These are phyloP conservation scores for Rhododendron griersonianum DNA, from an alignment of 148 eudicot genomes.

Conservation along the genomic window DNA sequence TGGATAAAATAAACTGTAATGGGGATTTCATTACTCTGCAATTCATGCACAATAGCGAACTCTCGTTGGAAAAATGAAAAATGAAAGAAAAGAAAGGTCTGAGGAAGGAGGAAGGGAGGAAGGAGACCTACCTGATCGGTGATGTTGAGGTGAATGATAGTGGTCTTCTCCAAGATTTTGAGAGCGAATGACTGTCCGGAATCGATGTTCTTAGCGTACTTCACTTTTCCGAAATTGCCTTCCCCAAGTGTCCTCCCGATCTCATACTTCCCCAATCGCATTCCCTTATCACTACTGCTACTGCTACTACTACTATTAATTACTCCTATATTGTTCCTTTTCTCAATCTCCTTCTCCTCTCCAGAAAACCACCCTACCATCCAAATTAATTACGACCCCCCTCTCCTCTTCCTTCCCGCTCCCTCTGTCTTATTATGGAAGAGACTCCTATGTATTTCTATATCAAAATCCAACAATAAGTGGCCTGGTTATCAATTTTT, in stretches of 20 bases:
- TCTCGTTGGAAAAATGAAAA: background rate
- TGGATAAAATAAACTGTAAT: background rate
- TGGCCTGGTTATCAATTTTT: background rate
- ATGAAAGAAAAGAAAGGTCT: background rate
- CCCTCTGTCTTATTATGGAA: too few relatives aligned
- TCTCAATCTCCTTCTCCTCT: slow-evolving; percentile 14
- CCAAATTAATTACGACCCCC: too few relatives aligned
- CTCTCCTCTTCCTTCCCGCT: too few relatives aligned
- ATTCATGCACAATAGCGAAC: background rate
- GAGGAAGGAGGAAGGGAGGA: background rate
- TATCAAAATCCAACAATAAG: too few relatives aligned
- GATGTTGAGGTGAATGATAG: slow-evolving; percentile 61
- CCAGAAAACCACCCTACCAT: background rate
- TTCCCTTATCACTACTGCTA: slow-evolving; percentile 21
- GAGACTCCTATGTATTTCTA: too few relatives aligned
- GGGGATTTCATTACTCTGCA: background rate
- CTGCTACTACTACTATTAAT: background rate
- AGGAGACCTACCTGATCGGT: slow-evolving; percentile 58
- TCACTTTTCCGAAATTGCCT: slow-evolving; percentile 89
- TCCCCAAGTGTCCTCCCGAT: slow-evolving; percentile 78
- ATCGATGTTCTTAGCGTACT: slow-evolving; percentile 54
- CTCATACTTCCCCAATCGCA: slow-evolving; percentile 79
- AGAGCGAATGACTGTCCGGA: slow-evolving; percentile 60
- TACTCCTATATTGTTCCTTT: slow-evolving; percentile 2
- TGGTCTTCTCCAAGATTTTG: slow-evolving; percentile 67